Conservation (phyloP, 495 filamentous ascomycete genomes). For the Barbatosphaeria neglecta region DNA sequence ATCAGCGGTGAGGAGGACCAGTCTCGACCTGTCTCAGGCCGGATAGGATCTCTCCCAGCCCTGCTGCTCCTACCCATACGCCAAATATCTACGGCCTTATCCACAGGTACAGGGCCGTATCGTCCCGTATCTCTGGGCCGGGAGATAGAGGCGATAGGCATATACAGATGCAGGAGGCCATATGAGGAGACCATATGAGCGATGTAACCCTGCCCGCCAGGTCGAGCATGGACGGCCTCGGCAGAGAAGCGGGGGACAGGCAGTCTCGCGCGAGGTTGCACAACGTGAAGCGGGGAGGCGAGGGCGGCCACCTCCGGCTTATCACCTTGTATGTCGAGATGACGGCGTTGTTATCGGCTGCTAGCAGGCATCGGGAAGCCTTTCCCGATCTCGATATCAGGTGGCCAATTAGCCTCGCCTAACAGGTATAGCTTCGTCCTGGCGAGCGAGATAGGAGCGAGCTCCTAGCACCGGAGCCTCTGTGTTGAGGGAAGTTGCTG, state of each 20-base stretch:
- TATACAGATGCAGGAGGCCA: not conserved
- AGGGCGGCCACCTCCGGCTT: not conserved
- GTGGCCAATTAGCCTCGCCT: too few species aligned
- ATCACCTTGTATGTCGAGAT: not conserved
- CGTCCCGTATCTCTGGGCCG: not conserved
- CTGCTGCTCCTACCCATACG: not conserved
- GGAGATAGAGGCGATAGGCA: not conserved
- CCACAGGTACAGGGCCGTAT: not conserved
- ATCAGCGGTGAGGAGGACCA: not conserved
- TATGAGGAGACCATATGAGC: not conserved
- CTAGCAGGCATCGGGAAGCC: too few species aligned
- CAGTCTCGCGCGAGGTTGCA: too few species aligned
- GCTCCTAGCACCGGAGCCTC: too few species aligned
- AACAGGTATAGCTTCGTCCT: too few species aligned
- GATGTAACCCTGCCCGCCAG: not conserved
- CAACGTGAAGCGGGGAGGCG: too few species aligned
- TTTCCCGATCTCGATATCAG: not conserved
- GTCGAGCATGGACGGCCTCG: too few species aligned
- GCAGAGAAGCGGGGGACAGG: too few species aligned
- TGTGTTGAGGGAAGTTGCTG: too few species aligned
- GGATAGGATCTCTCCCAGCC: too few species aligned
- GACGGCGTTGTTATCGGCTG: not conserved
- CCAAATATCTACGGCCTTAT: not conserved
- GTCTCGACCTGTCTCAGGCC: too few species aligned
- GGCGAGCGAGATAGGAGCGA: too few species aligned